A percentile compares a stretch with the other conserved stretches of the same genome.
Evolutionary conservation across 306 rosid species (phyloP).

Genomic region (Corylus americana): DNA sequence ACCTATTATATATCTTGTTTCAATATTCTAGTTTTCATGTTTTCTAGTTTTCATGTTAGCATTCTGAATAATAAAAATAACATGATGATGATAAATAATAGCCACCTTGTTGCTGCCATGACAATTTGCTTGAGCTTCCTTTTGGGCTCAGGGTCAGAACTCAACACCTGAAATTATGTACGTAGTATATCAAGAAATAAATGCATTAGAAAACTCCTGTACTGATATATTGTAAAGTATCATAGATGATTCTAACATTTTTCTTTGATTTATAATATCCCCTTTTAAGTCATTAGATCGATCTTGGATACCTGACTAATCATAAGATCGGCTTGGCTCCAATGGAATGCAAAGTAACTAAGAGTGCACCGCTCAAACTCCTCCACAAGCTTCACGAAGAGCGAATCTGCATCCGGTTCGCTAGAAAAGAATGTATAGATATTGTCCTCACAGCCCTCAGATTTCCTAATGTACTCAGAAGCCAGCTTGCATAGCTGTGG

Average conservation of each 20-base stretch:
- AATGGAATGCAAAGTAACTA: constrained; percentile 92
- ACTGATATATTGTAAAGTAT: background rate
- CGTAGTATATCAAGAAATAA: background rate
- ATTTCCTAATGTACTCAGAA: constrained; percentile 75
- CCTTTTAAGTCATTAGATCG: background rate
- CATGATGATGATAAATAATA: background rate
- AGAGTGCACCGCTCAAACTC: constrained; percentile 98
- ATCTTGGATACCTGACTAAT: constrained; percentile 70
- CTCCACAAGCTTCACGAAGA: constrained; percentile 91
- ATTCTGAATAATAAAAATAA: background rate
- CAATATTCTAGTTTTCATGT: background rate
- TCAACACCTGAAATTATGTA: constrained; percentile 59
- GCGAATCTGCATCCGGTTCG: constrained; percentile 83
- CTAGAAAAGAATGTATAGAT: constrained; percentile 66
- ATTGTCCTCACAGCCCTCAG: constrained; percentile 78
- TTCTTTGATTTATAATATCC: background rate
- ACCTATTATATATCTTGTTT: background rate
- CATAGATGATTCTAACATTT: background rate
- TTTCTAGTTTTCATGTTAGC: background rate
- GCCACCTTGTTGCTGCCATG: constrained; percentile 93
- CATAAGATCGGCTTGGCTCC: constrained; percentile 76
- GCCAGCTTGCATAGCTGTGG: constrained; percentile 85
- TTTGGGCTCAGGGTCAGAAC: constrained; percentile 74
- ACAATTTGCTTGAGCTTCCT: constrained; percentile 76
- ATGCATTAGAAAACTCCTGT: background rate